Evolutionary conservation across 2,329 filamentous ascomycete genomes (phyloP).

Genomic region (Botrytis medusae): DNA sequence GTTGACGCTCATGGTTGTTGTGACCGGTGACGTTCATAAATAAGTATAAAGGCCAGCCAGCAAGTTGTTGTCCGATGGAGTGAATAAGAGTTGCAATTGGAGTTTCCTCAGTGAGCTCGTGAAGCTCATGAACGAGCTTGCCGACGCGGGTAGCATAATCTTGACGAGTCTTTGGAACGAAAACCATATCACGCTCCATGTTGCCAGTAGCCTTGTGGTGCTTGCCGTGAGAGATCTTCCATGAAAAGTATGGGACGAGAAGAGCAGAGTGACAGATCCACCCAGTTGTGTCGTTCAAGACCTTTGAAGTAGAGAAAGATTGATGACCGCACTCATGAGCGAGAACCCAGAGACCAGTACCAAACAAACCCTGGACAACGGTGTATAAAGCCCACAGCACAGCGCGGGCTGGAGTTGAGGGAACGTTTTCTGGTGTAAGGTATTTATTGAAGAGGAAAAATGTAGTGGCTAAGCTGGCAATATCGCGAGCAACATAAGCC

Average conservation of each 20-base stretch:
- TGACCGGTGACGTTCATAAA: constrained; percentile 92
- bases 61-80: constrained; percentile 80
- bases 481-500: constrained; percentile 80
- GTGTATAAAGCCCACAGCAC: constrained; percentile 64
- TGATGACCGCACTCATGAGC: constrained; percentile 98
- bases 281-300: constrained; percentile 86
- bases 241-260: constrained; percentile 96
- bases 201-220: constrained; percentile 99
- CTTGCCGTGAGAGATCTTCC: constrained; percentile 99
- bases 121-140: constrained; percentile 73
- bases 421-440: constrained; percentile 80
- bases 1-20: constrained; percentile 87
- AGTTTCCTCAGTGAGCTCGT: constrained; percentile 91
- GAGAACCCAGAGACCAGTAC: constrained; percentile 91
- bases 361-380: constrained; percentile 86
- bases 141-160: constrained; percentile 75
- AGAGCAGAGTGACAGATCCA: constrained; percentile 88
- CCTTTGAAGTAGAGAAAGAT: constrained; percentile 90
- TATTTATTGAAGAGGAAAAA: constrained; percentile 90
- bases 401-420: constrained; percentile 65
- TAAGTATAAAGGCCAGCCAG: constrained; percentile 93
- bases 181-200: constrained; percentile 98
- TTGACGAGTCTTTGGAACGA: constrained; percentile 88
- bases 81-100: constrained; percentile 75
- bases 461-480: constrained; percentile 67